Base-by-base conservation (phyloP, 1,284 basidiomycete genomes). In the Ceratobasidium sp. region DNA sequence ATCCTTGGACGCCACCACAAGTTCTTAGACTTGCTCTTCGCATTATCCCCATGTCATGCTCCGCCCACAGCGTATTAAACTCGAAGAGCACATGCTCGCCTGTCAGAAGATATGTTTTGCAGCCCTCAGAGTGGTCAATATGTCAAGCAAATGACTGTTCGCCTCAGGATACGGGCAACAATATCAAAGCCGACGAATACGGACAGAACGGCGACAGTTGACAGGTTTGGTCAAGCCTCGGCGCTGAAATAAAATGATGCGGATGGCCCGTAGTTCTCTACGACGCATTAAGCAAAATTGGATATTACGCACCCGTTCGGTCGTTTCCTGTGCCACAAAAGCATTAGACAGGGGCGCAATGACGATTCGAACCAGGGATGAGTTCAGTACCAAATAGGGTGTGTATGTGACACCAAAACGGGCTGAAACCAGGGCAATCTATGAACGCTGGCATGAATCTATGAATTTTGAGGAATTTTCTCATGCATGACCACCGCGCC, bases 281-380 rank as follows among this genome's bases (percentile, higher is more conserved):
- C 53, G 32, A 45, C 43, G 14, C 46, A 53, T 53, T 53, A 53
- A 32, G 26, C 28, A 30, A 32, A 28, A 30, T 26, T 53, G 26
- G 28, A n/a, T 26, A 26, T 26, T 53, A 28, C 50, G 16, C 53
- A 21, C 53, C 53, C 32, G 12, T 30, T 9, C 32, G 1, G 30
- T 32, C 18, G 53, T 57, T 57, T 57, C 14, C 21, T 26, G 53
- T 21, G 30, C 52, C 52, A 55, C 52, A 55, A 55, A 55, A 34
- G 52, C 52, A 23, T 18, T 14, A 53, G 50, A 26, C 50, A 30
- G 23, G 48, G 21, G 16, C 28, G 16, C 28, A 26, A 26, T 28
- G 23, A 21, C 8, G 21, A 10, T 23, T 12, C 28, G n/a, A n/a
- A n/a, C n/a, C n/a, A n/a, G n/a, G n/a, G n/a, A n/a, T n/a, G n/a